Evolutionary conservation across 1,139 yeast species (phyloP), one percentile per base, ranked within the genome.

Genomic region (Diutina neorugosa): DNA sequence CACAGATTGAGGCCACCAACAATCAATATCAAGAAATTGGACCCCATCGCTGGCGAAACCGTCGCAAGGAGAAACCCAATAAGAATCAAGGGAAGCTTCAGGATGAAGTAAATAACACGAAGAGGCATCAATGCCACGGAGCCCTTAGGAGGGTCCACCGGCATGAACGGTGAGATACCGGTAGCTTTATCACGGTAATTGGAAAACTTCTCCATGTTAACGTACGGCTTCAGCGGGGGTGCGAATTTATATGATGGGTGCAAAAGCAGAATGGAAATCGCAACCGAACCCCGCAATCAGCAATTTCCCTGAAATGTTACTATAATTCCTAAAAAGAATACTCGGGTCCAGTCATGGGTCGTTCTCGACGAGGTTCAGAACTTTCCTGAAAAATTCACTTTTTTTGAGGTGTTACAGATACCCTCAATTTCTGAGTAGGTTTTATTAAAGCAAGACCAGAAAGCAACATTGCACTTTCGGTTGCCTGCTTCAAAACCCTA

Each of bases 81-180:
- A 20, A 46, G n/a, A 23, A 46, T 46, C 5, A 46, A 14, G 12
- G 50, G 50, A 16, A 46, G 5, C 20, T 46, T 46, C 50, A 46
- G 50, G 41, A 46, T 46, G 23, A 46, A 46, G 8, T 46, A 46
- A 20, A 46, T 27, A 3, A 46, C n/a, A 6, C 21, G 31, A 3
- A 46, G 21, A 11, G 50, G 40, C 16, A 46, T 4, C 19, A 27
- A 16, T 8, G 27, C 14, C 12, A 55, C 7, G 11, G 54, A 54
- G 11, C 54, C 50, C 44, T 57, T 58, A 40, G 52, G 62, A 55
- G 27, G 58, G 42, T 60, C 66, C 4, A 60, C 64, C 0, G 90
- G 89, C 69, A 82, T 71, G 58, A 85, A 86, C 2, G 94, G 94
- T 1, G 89, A 80, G 18, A 85, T 83, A n/a, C 94, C 94, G 2